phyloP scores from a whole-genome alignment of 2,329 filamentous ascomycete species.

The Colletotrichum limetticola region DNA sequence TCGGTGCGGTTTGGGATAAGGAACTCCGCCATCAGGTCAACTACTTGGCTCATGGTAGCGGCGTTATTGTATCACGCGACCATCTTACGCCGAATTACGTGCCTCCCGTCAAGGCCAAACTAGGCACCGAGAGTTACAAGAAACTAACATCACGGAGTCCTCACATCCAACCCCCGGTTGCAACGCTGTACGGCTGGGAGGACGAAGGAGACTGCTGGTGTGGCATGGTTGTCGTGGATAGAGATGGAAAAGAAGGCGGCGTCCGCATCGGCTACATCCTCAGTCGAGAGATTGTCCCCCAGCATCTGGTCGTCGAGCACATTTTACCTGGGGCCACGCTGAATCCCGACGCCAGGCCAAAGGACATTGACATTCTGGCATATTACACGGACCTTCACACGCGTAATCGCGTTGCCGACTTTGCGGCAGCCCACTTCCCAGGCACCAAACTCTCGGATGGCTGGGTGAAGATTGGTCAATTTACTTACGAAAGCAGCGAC shows the following conservation, averaged over 20 bases:
- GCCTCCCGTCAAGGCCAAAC: constrained; percentile 41
- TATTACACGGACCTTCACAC: constrained; percentile 60
- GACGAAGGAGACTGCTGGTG: constrained; percentile 93
- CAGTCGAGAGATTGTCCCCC: constrained; percentile 68
- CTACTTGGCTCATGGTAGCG: constrained; percentile 74
- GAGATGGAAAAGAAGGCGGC: constrained; percentile 58
- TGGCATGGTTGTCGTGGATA: constrained; percentile 58
- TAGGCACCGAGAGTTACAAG: constrained; percentile 17
- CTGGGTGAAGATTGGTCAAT: constrained; percentile 68
- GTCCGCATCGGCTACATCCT: constrained; percentile 74
- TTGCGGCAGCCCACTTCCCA: constrained; percentile 55
- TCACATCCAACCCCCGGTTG: background rate
- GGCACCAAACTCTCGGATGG: constrained; percentile 40
- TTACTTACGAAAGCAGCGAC: constrained; percentile 60
- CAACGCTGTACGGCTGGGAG: constrained; percentile 75
- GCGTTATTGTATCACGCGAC: constrained; percentile 70
- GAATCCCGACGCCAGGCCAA: constrained; percentile 71
- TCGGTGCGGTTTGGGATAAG: constrained; percentile 54
- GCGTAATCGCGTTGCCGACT: constrained; percentile 54
- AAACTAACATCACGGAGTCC: background rate
- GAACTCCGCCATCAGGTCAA: constrained; percentile 72
- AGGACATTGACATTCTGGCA: constrained; percentile 77
- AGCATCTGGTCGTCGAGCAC: constrained; percentile 79
- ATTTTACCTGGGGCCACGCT: constrained; percentile 71
- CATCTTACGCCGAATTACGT: constrained; percentile 70